Evolutionary conservation across 2,329 filamentous ascomycete species (phyloP), one percentile per base, ranked within the genome.

Genomic region (Zalaria obscura): DNA sequence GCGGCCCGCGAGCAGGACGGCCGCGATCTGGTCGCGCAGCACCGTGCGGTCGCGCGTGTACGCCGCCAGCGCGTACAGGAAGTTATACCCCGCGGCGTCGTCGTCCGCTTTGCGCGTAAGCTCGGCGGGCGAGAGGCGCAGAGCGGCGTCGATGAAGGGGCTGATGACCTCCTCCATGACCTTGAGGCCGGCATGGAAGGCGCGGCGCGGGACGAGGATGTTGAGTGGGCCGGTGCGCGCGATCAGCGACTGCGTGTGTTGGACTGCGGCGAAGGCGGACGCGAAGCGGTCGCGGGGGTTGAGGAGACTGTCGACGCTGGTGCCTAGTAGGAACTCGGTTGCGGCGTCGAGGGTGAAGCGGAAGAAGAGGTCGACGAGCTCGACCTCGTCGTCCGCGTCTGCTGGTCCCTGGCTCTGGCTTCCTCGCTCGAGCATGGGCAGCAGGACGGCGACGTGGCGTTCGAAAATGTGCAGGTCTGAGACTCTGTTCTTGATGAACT

Each of bases 401-500:
- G 56, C 58, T 34, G 50, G 40, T 18, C 42, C 40, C 8, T 34
- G 45, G 4, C 56, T 54, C 1, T 52, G 54, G n/a, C n/a, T n/a
- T n/a, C 18, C 18, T 2, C 18, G 18, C 18, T 18, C 18, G 47
- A 93, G 73, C 50, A 80, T 70, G 18, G 69, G 66, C 56, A 93
- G 75, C n/a, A 93, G 67, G 0, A 76, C 73, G 53, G 83, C 70
- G 25, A 88, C 72, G 55, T 94, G 86, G 25, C 69, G 67, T 62
- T 94, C 88, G 55, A 93, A 88, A 45, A 80, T 78, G 40, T 85
- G 72, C 45, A 94, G 64, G 58, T 94, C 84, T 48, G 80, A 82
- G 31, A 94, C 75, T 18, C 87, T 81, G 54, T 93, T 83, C 52
- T 81, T 82, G 54, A 86, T 78, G 60, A 94, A 94, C 54, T 93